Percentiles rank a stretch among this genome's conserved stretches.
These are phyloP conservation scores for Nigrospora osmanthi DNA, from an alignment of 2,329 filamentous ascomycete species.

Conservation along the genomic window DNA sequence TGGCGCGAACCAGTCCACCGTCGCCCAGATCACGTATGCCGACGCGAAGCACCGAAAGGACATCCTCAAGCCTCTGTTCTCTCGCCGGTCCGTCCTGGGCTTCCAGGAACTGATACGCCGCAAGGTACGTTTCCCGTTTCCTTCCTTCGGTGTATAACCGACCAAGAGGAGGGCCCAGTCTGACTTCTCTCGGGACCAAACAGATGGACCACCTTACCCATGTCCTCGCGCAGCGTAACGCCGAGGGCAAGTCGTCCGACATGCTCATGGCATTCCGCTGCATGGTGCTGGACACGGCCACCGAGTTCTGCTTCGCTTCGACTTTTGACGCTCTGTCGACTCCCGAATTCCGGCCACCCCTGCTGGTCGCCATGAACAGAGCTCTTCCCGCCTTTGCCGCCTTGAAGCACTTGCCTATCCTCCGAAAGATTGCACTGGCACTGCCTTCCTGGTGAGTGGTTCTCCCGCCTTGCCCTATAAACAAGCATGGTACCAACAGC, in stretches of 20 bases:
- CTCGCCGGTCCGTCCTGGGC: not conserved
- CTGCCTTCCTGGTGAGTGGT: not conserved
- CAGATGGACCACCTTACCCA: not conserved
- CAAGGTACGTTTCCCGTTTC: not conserved
- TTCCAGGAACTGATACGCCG: not conserved
- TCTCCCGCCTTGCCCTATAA: not conserved
- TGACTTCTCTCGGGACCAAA: not conserved
- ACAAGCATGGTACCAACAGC: too few species aligned
- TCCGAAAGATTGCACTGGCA: not conserved
- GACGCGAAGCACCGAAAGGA: slow-evolving; percentile 1
- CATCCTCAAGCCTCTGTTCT: not conserved
- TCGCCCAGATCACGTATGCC: not conserved
- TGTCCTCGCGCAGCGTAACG: not conserved
- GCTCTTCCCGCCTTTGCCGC: not conserved
- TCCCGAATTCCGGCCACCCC: not conserved
- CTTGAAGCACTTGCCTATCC: slow-evolving; percentile 1
- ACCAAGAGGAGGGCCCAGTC: not conserved
- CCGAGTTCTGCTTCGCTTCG: slow-evolving; percentile 1
- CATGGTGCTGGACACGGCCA: not conserved
- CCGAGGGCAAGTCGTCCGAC: slow-evolving; percentile 1
- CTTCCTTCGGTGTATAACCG: not conserved
- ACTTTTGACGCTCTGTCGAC: not conserved
- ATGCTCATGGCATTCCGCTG: slow-evolving; percentile 1
- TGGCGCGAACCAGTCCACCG: not conserved
- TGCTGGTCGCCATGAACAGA: slow-evolving; percentile 1